Evolutionary conservation across 179 eudicot species (phyloP).

Genomic region (Beta macrorhiza): DNA sequence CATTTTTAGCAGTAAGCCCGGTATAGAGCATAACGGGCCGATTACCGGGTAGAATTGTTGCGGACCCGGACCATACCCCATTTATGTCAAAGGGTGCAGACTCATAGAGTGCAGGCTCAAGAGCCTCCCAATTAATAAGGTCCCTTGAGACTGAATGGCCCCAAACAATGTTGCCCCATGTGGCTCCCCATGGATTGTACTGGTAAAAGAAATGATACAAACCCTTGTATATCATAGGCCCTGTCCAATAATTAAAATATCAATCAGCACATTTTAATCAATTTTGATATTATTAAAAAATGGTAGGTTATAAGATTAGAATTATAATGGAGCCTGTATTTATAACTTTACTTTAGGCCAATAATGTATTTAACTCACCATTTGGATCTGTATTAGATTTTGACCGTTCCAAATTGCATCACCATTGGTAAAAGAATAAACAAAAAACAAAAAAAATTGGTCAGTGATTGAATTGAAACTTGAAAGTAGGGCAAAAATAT

Average conservation of each 20-base stretch:
- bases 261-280: neutral
- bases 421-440: too few relatives aligned
- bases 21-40: slow-evolving; percentile 65
- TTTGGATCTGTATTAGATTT: slow-evolving; percentile 37
- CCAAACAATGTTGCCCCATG: slow-evolving; percentile 48
- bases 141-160: slow-evolving; percentile 47
- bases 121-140: slow-evolving; percentile 41
- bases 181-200: slow-evolving; percentile 43
- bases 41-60: slow-evolving; percentile 50
- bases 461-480: slow-evolving; percentile 13
- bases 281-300: neutral
- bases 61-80: slow-evolving; percentile 50
- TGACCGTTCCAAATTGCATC: neutral
- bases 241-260: slow-evolving; percentile 19
- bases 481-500: too few relatives aligned
- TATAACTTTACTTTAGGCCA: too few relatives aligned
- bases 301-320: neutral
- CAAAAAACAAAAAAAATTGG: neutral
- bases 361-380: slow-evolving; percentile 26
- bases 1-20: slow-evolving; percentile 32
- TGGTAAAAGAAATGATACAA: slow-evolving; percentile 47
- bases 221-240: slow-evolving; percentile 45
- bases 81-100: slow-evolving; percentile 36
- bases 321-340: too few relatives aligned
- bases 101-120: slow-evolving; percentile 39